phyloP scores from a whole-genome alignment of 2,329 filamentous ascomycete species.

The Ophiostoma novo-ulmi region DNA sequence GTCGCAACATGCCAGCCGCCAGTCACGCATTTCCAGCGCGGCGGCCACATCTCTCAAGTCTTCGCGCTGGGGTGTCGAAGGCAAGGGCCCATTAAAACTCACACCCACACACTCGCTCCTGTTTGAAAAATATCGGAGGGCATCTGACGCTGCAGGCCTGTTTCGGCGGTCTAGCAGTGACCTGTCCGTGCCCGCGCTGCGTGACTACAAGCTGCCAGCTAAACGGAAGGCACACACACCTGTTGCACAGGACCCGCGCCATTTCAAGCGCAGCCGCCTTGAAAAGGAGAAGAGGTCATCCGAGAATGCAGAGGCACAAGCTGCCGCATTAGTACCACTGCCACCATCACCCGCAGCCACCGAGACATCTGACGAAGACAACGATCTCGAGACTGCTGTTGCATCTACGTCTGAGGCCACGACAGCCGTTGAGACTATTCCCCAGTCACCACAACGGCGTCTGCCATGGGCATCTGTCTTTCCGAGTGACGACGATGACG shows the following conservation, averaged over 20 bases:
- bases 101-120: slow-evolving; percentile 23
- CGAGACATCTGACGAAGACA: slow-evolving; percentile 23
- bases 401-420: not conserved
- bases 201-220: slow-evolving; percentile 20
- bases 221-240: slow-evolving; percentile 24
- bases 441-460: slow-evolving; percentile 1
- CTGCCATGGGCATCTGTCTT: slow-evolving; percentile 20
- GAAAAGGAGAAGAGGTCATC: slow-evolving; percentile 14
- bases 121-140: slow-evolving; percentile 18
- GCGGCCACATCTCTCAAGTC: slow-evolving; percentile 24
- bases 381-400: not conserved
- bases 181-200: not conserved
- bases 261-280: slow-evolving; percentile 22
- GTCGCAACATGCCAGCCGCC: slow-evolving; percentile 19
- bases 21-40: slow-evolving; percentile 19
- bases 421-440: not conserved
- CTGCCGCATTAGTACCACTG: slow-evolving; percentile 22
- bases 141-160: not conserved
- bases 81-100: slow-evolving; percentile 16
- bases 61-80: slow-evolving; percentile 17
- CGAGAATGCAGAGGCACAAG: slow-evolving; percentile 16
- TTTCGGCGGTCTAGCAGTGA: not conserved
- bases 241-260: not conserved
- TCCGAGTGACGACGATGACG: slow-evolving; percentile 17
- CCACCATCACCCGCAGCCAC: slow-evolving; percentile 26